A percentile compares a stretch with the other conserved stretches of the same genome.
These are phyloP conservation scores for Acorus calamus DNA, from an alignment of 106 monocot species.

Conservation along the genomic window DNA sequence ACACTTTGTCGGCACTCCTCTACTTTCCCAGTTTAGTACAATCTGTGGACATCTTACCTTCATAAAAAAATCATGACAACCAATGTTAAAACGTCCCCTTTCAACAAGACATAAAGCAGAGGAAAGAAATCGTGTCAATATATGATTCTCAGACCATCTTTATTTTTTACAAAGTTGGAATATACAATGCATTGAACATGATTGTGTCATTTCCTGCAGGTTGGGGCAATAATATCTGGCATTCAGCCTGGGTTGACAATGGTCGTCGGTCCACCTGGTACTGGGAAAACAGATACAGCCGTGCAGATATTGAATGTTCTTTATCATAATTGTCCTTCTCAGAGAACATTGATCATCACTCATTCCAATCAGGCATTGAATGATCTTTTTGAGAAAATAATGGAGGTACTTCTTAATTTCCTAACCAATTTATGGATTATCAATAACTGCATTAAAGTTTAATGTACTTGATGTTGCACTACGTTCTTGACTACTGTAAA, in stretches of 20 bases:
- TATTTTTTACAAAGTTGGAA: no score
- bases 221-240: slow-evolving; percentile 98
- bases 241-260: slow-evolving; percentile 98
- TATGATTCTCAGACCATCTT: no score
- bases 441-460: slow-evolving; percentile 1
- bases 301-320: slow-evolving; percentile 98
- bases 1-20: no score
- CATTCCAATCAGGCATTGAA: slow-evolving; percentile 99
- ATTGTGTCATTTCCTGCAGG: slow-evolving; percentile 26
- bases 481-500: no score
- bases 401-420: slow-evolving; percentile 54
- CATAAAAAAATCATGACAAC: no score
- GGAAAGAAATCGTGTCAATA: no score
- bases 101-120: no score
- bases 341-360: slow-evolving; percentile 95
- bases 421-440: no score
- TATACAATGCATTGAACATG: background rate
- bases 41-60: no score
- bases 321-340: slow-evolving; percentile 97
- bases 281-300: slow-evolving; percentile 99
- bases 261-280: slow-evolving; percentile 99
- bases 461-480: background rate
- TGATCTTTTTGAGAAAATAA: slow-evolving; percentile 99
- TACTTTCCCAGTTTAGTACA: no score
- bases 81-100: no score